Conservation (phyloP, 371 early-diverging fungal genomes). For the Quaeritorhiza haematococci region DNA sequence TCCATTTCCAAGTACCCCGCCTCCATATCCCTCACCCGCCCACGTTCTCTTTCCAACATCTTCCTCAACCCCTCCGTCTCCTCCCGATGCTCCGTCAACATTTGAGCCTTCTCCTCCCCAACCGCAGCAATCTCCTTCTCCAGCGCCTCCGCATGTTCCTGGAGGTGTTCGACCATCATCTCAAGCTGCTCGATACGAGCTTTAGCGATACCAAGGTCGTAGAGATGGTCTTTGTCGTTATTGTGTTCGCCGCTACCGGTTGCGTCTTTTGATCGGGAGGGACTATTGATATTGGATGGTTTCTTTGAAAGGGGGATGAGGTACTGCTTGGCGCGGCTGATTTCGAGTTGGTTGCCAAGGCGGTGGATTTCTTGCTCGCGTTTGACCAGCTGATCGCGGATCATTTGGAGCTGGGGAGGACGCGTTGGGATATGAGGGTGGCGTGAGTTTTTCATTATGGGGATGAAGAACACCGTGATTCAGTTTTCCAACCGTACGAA, state of each 20-base stretch:
- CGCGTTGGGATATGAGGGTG: no score
- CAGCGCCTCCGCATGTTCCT: slow-evolving; percentile 38
- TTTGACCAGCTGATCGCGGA: slow-evolving; percentile 27
- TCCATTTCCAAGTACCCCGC: slow-evolving; percentile 20
- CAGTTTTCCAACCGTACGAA: neutral
- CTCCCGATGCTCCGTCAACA: slow-evolving; percentile 19
- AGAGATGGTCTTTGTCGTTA: slow-evolving; percentile 1
- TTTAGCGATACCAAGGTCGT: slow-evolving; percentile 24
- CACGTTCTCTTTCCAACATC: slow-evolving; percentile 34
- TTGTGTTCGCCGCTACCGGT: neutral
- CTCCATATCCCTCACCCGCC: no score
- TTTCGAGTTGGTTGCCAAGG: slow-evolving; percentile 37
- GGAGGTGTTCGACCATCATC: slow-evolving; percentile 36
- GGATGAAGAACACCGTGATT: neutral
- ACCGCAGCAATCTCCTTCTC: slow-evolving; percentile 23
- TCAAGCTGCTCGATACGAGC: slow-evolving; percentile 44
- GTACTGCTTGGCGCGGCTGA: slow-evolving; percentile 35
- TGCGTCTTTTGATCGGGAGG: neutral
- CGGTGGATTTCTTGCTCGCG: slow-evolving; percentile 43
- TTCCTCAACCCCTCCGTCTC: no score
- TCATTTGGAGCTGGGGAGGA: slow-evolving; percentile 20
- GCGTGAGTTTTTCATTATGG: neutral
- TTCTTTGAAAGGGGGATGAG: no score
- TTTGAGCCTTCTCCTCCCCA: neutral
- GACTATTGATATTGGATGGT: neutral